Conservation (phyloP, 441 rosid species). For the Hura crepitans region DNA sequence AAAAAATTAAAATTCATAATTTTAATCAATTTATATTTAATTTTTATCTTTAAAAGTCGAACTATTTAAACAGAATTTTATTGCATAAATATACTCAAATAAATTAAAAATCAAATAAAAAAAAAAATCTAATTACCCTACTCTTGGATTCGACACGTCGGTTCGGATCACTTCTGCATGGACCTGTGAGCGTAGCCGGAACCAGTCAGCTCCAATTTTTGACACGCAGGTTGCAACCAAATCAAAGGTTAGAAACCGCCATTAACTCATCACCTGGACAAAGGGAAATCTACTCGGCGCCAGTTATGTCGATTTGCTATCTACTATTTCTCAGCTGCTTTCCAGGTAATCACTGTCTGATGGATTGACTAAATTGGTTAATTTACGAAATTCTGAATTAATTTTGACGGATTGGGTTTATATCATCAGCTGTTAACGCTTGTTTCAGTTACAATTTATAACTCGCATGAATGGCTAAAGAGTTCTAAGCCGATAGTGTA, state of each 20-base stretch:
- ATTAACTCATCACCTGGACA: background rate
- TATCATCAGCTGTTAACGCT: constrained; percentile 51
- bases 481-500: constrained; percentile 54
- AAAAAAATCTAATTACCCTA: no score
- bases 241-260: background rate
- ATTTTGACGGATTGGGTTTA: constrained; percentile 18
- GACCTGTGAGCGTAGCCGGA: background rate
- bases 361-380: background rate
- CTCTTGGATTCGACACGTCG: no score
- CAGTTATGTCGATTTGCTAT: constrained; percentile 29
- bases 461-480: constrained; percentile 60
- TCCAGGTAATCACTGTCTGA: constrained; percentile 40
- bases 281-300: background rate
- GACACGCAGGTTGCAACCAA: constrained; percentile 8
- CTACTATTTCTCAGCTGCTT: constrained; percentile 36
- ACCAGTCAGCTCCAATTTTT: background rate
- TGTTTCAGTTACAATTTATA: constrained; percentile 55
- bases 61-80: no score
- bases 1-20: no score
- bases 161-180: no score
- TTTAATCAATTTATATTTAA: no score
- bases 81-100: no score
- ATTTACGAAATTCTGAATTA: background rate
- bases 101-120: no score
- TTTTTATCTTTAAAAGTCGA: no score